Evolutionary conservation across 2,329 filamentous ascomycete genomes (phyloP).

Genomic region (Neofusicoccum sp.): DNA sequence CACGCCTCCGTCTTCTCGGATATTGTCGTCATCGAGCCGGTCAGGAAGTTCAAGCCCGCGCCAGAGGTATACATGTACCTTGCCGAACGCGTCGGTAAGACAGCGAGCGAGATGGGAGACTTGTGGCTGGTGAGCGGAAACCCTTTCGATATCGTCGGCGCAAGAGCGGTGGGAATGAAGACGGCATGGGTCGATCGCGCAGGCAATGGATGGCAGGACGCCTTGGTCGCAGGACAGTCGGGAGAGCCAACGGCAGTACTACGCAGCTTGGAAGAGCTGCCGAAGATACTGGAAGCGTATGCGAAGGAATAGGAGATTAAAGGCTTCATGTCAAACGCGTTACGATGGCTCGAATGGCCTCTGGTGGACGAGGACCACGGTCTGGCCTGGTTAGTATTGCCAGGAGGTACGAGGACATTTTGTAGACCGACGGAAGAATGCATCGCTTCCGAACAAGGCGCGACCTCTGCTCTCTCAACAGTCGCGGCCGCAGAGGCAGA

Average conservation of each 20-base stretch:
- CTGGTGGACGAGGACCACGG: too few relatives aligned
- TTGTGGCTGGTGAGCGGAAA: conserved; percentile 72
- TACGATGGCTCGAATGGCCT: too few relatives aligned
- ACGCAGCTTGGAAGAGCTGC: conserved; percentile 57
- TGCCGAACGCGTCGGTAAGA: conserved; percentile 49
- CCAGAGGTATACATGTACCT: conserved; percentile 62
- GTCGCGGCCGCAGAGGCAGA: neutral
- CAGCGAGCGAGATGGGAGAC: conserved; percentile 40
- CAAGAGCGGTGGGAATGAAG: conserved; percentile 59
- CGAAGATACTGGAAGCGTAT: conserved; percentile 36
- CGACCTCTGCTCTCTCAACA: neutral
- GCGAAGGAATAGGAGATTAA: neutral
- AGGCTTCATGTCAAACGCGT: neutral
- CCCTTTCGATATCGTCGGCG: conserved; percentile 70
- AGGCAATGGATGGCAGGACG: conserved; percentile 65
- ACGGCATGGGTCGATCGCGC: conserved; percentile 66
- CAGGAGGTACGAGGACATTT: neutral
- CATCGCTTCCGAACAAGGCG: neutral
- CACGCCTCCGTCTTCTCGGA: conserved; percentile 28
- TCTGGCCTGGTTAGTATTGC: neutral
- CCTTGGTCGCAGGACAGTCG: conserved; percentile 46
- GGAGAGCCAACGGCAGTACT: conserved; percentile 53
- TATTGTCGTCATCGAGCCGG: conserved; percentile 61
- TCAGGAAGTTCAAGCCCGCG: conserved; percentile 64
- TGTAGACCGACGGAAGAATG: neutral